Evolutionary conservation across 163 green algal species (phyloP).

Genomic region (Chlamydomonas reinhardtii): DNA sequence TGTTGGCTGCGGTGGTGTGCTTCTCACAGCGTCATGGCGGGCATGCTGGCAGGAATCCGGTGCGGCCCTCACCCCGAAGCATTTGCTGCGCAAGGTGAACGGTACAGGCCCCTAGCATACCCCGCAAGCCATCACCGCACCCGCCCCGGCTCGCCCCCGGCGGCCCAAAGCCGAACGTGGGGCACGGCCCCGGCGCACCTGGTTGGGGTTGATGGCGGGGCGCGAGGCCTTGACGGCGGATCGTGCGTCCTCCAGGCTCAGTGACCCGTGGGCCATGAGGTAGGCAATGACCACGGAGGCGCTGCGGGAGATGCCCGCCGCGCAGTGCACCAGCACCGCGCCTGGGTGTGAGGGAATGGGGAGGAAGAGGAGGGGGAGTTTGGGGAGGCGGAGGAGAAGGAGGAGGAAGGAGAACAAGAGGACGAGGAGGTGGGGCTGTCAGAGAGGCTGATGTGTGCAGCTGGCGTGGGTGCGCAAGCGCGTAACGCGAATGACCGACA

Average conservation of each 20-base stretch:
- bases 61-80: too few relatives aligned
- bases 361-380: neutral
- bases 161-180: too few relatives aligned
- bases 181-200: neutral
- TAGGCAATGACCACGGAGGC: conserved; percentile 60
- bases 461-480: neutral
- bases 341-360: neutral
- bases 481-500: too few relatives aligned
- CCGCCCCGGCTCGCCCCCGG: too few relatives aligned
- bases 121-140: too few relatives aligned
- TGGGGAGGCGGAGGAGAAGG: neutral
- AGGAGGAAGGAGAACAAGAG: too few relatives aligned
- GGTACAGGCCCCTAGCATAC: too few relatives aligned
- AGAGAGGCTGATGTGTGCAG: too few relatives aligned
- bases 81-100: too few relatives aligned
- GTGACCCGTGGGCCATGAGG: conserved; percentile 53
- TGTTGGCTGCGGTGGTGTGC: too few relatives aligned
- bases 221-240: conserved; percentile 23
- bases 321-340: conserved; percentile 53
- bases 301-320: conserved; percentile 56
- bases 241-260: conserved; percentile 12
- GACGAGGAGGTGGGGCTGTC: neutral
- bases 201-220: conserved; percentile 55
- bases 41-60: too few relatives aligned
- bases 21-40: too few relatives aligned